These are phyloP conservation scores for Penicillium steckii DNA, from an alignment of 495 filamentous ascomycete genomes.

Conservation along the genomic window DNA sequence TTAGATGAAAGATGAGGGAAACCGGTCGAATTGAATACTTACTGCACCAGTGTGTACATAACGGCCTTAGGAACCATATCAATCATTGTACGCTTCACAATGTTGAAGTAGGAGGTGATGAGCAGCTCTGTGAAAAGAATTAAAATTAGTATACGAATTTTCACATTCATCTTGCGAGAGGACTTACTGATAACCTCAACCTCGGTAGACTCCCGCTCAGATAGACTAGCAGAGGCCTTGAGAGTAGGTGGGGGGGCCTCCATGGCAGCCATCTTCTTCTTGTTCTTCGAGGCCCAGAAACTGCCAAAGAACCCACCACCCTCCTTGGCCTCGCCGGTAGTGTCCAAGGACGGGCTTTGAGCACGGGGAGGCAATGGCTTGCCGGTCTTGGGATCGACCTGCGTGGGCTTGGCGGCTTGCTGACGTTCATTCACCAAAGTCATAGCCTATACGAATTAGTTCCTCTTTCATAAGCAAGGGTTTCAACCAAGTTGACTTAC, in stretches of 20 bases:
- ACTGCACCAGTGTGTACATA: conserved; percentile 96
- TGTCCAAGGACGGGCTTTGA: conserved; percentile 62
- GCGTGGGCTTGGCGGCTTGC: conserved; percentile 76
- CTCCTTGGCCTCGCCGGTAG: conserved; percentile 52
- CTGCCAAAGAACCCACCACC: conserved; percentile 89
- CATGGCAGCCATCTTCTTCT: conserved; percentile 99
- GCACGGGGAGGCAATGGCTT: conserved; percentile 83
- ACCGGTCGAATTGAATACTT: conserved; percentile 37
- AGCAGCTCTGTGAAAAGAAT: conserved; percentile 66
- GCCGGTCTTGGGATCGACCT: conserved; percentile 98
- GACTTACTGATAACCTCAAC: conserved; percentile 98
- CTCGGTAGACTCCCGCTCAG: conserved; percentile 88
- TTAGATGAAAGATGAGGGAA: conserved; percentile 1
- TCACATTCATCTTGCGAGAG: not conserved
- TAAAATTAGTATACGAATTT: not conserved
- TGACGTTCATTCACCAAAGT: conserved; percentile 93
- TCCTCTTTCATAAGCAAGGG: not conserved
- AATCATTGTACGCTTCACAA: conserved; percentile 97
- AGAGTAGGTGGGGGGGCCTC: conserved; percentile 88
- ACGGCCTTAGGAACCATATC: conserved; percentile 99
- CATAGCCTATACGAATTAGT: conserved; percentile 67
- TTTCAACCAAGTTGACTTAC: conserved; percentile 39
- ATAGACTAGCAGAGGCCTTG: conserved; percentile 89
- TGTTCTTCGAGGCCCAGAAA: conserved; percentile 97
- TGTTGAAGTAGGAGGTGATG: conserved; percentile 96